Percentiles rank a stretch among this genome's conserved stretches.
These are phyloP conservation scores for Hypoxylon sp. DNA, from an alignment of 2,329 filamentous ascomycete species.

Conservation along the genomic window DNA sequence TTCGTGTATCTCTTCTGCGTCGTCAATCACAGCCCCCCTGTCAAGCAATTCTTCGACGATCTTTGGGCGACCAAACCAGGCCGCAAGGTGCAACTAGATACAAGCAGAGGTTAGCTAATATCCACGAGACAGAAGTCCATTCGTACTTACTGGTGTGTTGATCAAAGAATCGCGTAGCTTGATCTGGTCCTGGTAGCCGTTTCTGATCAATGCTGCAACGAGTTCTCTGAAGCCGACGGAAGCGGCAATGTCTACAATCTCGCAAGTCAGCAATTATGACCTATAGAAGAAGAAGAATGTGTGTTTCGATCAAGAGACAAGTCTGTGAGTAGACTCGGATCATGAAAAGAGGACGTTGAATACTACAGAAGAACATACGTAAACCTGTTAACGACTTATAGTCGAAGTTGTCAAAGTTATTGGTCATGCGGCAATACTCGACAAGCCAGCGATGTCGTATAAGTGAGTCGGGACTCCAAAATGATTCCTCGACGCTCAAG, in stretches of 20 bases:
- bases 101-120: conserved; percentile 10
- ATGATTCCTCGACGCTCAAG: conserved; percentile 57
- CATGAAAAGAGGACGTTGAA: not conserved
- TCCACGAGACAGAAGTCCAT: not conserved
- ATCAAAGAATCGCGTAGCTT: conserved; percentile 51
- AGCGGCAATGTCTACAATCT: conserved; percentile 55
- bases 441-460: conserved; percentile 59
- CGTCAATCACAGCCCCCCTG: conserved; percentile 54
- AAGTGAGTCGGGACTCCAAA: conserved; percentile 57
- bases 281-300: not conserved
- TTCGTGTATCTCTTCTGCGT: conserved; percentile 53
- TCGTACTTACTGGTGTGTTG: conserved; percentile 56
- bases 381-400: conserved; percentile 55
- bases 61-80: conserved; percentile 53
- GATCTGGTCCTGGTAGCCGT: conserved; percentile 57
- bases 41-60: conserved; percentile 58
- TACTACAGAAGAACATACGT: conserved; percentile 24
- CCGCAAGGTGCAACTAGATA: conserved; percentile 54
- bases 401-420: conserved; percentile 53
- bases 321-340: not conserved
- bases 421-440: conserved; percentile 55
- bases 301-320: not conserved
- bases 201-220: conserved; percentile 57
- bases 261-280: conserved; percentile 22
- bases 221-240: conserved; percentile 58